Evolutionary conservation across 2,329 filamentous ascomycete species (phyloP), one percentile per base, ranked within the genome.

Genomic region (Cladophialophora yegresii): DNA sequence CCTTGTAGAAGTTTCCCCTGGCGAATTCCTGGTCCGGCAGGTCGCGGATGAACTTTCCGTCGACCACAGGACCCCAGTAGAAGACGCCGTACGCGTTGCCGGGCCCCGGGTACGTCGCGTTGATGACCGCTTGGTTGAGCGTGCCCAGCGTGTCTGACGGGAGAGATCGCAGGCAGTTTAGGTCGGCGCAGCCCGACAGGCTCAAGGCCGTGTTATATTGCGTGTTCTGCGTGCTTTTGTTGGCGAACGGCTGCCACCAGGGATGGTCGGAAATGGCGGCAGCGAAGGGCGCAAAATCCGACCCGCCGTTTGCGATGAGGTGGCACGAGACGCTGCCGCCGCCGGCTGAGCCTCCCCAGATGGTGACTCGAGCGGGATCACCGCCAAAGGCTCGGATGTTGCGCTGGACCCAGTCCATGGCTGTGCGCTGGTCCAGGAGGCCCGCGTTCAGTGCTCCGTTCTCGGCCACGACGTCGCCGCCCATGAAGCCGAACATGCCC

Each of bases 401-500:
- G 6, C 70, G 66, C 59, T 77, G 75, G 2, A 76, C 74, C 76
- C 76, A 78, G 12, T 77, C 70, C 8, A 78, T 69, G 32, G 70
- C 76, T 16, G 73, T 65, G 7, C 75, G 67, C 63, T 78, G 76
- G 58, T 78, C 76, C 2, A 76, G 64, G 57, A 77, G 76, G n/a
- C 76, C 76, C 0, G 75, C 68, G 49, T 77, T 77, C 47, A 60
- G 13, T 13, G 56, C 53, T 12, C 61, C 62, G 28, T 61, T 60
- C 26, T 55, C 50, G 36, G 49, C 43, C 32, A 63, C 51, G 30
- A 28, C 53, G 28, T 58, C 61, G 10, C 58, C 58, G 36, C 63
- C 63, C 58, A 65, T 57, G 77, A 92, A 93, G 0, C 90, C 90
- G 65, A 91, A 92, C 0, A 86, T 89, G 6, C 84, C 88, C 0